A percentile compares a stretch with the other conserved stretches of the same genome.
These are phyloP conservation scores for Leishmania major DNA, from an alignment of 208 protist genomes.

Conservation along the genomic window DNA sequence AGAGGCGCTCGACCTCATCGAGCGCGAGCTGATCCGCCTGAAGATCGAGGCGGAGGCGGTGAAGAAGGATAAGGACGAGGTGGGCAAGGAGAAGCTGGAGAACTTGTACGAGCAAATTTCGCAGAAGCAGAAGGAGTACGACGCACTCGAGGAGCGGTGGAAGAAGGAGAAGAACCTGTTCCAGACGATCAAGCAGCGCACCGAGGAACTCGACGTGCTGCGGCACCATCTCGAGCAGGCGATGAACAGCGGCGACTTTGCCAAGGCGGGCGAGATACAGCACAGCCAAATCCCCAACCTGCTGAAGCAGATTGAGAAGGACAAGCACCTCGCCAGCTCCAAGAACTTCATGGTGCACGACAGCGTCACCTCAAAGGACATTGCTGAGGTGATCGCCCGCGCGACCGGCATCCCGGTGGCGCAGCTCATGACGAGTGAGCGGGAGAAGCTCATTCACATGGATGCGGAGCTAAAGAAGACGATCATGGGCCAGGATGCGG, in stretches of 20 bases:
- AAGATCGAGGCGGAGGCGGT: conserved; percentile 94
- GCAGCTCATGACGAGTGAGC: conserved; percentile 90
- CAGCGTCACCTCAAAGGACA: conserved; percentile 91
- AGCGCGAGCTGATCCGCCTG: conserved; percentile 88
- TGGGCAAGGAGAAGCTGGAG: conserved; percentile 87
- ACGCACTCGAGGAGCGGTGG: conserved; percentile 84
- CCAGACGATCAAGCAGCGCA: conserved; percentile 89
- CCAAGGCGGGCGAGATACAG: conserved; percentile 80
- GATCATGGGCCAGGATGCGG: conserved; percentile 97
- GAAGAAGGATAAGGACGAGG: conserved; percentile 93
- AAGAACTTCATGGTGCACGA: conserved; percentile 96
- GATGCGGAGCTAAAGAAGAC: conserved; percentile 81
- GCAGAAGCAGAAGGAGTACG: conserved; percentile 80
- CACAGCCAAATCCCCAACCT: conserved; percentile 76
- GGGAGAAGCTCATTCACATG: conserved; percentile 91
- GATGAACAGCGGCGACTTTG: conserved; percentile 75
- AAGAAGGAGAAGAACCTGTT: conserved; percentile 89
- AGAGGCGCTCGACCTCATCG: conserved; percentile 95
- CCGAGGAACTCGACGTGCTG: conserved; percentile 89
- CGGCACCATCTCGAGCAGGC: conserved; percentile 86
- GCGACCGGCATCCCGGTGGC: conserved; percentile 98
- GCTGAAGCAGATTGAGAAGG: conserved; percentile 87
- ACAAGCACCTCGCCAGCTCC: conserved; percentile 90
- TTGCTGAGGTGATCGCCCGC: conserved; percentile 96
- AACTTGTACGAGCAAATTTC: conserved; percentile 74